These are phyloP conservation scores for Populus trichocarpa DNA, from an alignment of 441 rosid species.

Conservation along the genomic window DNA sequence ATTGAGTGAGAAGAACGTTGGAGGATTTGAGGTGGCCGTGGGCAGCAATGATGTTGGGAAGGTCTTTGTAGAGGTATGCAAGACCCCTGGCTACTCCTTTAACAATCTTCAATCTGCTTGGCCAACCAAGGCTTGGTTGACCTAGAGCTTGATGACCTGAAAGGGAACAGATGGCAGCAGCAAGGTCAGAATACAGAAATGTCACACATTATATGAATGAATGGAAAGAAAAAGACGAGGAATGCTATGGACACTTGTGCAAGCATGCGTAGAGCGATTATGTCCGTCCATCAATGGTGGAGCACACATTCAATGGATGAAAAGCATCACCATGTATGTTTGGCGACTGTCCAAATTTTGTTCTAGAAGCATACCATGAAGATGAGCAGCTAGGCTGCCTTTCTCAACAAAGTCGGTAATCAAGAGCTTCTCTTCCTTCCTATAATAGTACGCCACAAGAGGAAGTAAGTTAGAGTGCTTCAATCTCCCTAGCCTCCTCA, in stretches of 20 bases:
- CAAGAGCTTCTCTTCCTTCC: slow-evolving; percentile 90
- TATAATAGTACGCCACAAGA: slow-evolving; percentile 74
- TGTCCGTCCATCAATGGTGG: background rate
- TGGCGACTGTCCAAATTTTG: background rate
- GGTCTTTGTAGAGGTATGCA: slow-evolving; percentile 57
- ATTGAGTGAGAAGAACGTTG: slow-evolving; percentile 56
- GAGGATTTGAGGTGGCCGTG: slow-evolving; percentile 98
- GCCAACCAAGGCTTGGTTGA: slow-evolving; percentile 69
- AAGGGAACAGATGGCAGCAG: slow-evolving; percentile 6
- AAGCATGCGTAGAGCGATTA: background rate
- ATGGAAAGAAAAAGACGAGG: background rate
- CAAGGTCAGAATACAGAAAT: background rate
- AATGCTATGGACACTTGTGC: background rate
- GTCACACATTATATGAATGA: background rate
- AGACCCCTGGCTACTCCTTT: slow-evolving; percentile 81
- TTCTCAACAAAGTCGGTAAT: slow-evolving; percentile 50
- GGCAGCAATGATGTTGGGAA: slow-evolving; percentile 57
- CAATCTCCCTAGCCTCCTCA: slow-evolving; percentile 71
- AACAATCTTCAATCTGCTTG: slow-evolving; percentile 53
- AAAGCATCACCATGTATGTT: background rate
- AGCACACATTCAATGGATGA: background rate
- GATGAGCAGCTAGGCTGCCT: slow-evolving; percentile 73
- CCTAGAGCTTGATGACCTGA: slow-evolving; percentile 57
- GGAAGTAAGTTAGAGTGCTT: slow-evolving; percentile 68
- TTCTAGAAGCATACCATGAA: slow-evolving; percentile 54